phyloP scores from a whole-genome alignment of 2,329 filamentous ascomycete species.

The Alternaria brassicicola region DNA sequence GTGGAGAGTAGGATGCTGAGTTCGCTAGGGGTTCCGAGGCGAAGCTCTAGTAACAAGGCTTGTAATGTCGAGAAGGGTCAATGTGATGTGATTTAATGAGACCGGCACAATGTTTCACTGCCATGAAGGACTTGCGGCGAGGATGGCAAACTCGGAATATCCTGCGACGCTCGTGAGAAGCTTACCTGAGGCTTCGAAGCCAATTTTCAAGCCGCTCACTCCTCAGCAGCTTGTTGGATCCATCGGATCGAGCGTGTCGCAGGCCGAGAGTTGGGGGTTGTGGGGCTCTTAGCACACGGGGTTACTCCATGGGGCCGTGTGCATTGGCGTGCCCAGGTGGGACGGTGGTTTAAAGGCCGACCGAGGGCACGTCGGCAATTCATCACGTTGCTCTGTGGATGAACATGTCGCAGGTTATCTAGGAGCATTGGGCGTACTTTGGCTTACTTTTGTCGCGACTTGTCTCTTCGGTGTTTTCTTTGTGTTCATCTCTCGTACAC shows the following conservation, averaged over 20 bases:
- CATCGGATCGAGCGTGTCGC: background rate
- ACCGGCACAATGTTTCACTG: background rate
- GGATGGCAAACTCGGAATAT: background rate
- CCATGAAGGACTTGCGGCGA: background rate
- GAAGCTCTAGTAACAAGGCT: slow-evolving; percentile 18
- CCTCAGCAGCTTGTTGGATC: background rate
- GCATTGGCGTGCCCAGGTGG: slow-evolving; percentile 1
- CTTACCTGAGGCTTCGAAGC: too few species aligned
- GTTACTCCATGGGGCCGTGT: slow-evolving; percentile 13
- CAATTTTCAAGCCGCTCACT: background rate
- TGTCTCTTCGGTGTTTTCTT: background rate
- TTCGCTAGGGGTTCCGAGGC: slow-evolving; percentile 22
- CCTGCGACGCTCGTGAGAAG: too few species aligned
- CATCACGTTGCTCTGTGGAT: slow-evolving; percentile 32
- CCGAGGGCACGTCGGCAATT: slow-evolving; percentile 38
- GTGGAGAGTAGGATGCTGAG: slow-evolving; percentile 19
- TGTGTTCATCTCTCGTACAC: background rate
- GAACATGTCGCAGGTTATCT: slow-evolving; percentile 21
- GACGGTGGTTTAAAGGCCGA: slow-evolving; percentile 19
- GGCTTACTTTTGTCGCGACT: background rate
- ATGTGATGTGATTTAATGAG: background rate
- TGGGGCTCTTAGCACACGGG: slow-evolving; percentile 22
- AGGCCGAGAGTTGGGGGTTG: slow-evolving; percentile 19
- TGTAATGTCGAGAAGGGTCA: background rate
- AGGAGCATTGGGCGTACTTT: slow-evolving; percentile 8